These are phyloP conservation scores for Rhododendron kiyosumense DNA, from an alignment of 148 eudicot species.

Conservation along the genomic window DNA sequence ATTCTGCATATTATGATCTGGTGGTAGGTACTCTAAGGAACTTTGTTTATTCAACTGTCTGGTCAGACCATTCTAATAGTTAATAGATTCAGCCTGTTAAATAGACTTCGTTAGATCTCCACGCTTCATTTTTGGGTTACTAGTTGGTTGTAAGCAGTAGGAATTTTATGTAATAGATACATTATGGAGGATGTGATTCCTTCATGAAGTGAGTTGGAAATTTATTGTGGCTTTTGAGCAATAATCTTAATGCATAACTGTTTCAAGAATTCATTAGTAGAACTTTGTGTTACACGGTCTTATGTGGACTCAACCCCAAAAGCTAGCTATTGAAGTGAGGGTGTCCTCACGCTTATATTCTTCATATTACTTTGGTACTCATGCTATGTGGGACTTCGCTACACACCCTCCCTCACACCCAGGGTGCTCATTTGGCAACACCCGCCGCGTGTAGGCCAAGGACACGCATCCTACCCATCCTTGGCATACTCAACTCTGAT, in stretches of 20 bases:
- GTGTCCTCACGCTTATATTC: no score
- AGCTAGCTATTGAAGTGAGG: no score
- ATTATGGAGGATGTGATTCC: neutral
- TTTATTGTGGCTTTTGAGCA: neutral
- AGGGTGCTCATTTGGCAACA: no score
- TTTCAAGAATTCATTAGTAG: neutral
- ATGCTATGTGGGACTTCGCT: no score
- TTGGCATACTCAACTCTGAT: no score
- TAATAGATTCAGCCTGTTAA: neutral
- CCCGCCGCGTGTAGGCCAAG: no score
- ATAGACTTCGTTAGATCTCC: neutral
- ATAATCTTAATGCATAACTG: neutral
- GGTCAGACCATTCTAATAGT: neutral
- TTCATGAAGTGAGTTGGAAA: neutral
- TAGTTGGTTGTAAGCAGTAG: neutral
- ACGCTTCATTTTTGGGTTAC: neutral
- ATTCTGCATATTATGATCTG: slow-evolving; percentile 80
- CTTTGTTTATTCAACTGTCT: neutral
- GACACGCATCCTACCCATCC: no score
- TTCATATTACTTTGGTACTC: no score
- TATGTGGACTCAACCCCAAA: no score
- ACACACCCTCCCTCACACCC: no score
- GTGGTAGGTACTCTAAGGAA: slow-evolving; percentile 57
- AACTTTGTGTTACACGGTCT: no score
- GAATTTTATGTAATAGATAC: neutral